Conservation (phyloP, 1,139 yeast genomes). For the Yamadazyma taylorii region DNA sequence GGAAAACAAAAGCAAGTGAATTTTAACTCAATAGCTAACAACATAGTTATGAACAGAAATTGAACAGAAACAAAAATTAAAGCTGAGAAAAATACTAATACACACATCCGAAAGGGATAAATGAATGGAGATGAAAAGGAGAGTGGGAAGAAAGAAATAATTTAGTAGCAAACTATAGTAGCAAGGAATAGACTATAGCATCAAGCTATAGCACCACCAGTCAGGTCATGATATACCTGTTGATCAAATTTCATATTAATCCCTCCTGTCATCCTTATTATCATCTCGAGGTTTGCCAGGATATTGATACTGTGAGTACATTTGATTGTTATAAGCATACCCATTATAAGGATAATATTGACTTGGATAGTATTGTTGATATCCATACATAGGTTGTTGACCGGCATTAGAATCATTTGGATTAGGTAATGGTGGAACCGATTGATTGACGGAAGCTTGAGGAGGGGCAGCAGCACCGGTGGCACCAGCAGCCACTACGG, state of each 20-base stretch:
- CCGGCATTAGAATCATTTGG: slow-evolving; percentile 2
- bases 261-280: slow-evolving; percentile 11
- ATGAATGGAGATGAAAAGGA: too few relatives aligned
- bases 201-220: neutral
- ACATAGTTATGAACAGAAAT: too few relatives aligned
- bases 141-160: too few relatives aligned
- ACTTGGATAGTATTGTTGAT: slow-evolving; percentile 21
- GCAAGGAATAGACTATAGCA: too few relatives aligned
- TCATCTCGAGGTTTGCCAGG: slow-evolving; percentile 12
- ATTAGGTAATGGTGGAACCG: slow-evolving; percentile 1
- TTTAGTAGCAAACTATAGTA: too few relatives aligned
- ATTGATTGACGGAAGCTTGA: slow-evolving; percentile 1
- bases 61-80: too few relatives aligned
- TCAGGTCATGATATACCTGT: neutral
- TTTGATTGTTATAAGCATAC: slow-evolving; percentile 23
- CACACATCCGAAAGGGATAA: too few relatives aligned
- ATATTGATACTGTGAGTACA: slow-evolving; percentile 19
- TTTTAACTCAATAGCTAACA: too few relatives aligned
- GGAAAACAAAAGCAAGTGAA: too few relatives aligned
- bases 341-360: slow-evolving; percentile 22
- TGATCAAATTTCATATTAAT: neutral
- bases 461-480: neutral
- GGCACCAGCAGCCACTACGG: neutral
- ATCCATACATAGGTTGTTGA: slow-evolving; percentile 17
- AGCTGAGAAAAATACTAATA: too few relatives aligned